These are phyloP conservation scores for Phytophthora lateralis DNA, from an alignment of 352 stramenopile genomes.

Conservation along the genomic window DNA sequence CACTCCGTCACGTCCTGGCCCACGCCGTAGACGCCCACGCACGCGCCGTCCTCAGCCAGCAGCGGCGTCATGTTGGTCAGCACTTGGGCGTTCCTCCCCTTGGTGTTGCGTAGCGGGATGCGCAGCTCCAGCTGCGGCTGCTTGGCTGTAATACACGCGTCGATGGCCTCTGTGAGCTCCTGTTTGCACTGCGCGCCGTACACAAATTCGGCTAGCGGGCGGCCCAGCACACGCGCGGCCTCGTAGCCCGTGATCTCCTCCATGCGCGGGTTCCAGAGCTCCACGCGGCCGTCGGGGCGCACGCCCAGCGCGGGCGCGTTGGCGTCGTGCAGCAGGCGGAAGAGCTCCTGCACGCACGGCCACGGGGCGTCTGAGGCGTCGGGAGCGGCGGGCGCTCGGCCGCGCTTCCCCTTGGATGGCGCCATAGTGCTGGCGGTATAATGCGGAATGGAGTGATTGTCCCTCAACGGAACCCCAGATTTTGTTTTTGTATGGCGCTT, in stretches of 20 bases:
- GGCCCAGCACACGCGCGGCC: constrained; percentile 42
- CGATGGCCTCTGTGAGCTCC: constrained; percentile 36
- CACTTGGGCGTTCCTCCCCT: constrained; percentile 50
- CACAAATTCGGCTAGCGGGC: constrained; percentile 53
- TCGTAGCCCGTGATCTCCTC: constrained; percentile 63
- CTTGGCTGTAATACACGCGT: constrained; percentile 31
- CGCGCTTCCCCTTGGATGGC: constrained; percentile 29
- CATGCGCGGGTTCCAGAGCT: constrained; percentile 70
- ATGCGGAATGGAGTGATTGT: constrained; percentile 22
- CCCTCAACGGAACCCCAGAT: not conserved
- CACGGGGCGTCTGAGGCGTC: not conserved
- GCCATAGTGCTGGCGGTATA: constrained; percentile 24
- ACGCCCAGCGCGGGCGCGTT: constrained; percentile 73
- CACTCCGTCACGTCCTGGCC: constrained; percentile 62
- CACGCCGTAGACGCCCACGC: constrained; percentile 63
- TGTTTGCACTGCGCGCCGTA: constrained; percentile 48
- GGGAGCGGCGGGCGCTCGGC: constrained; percentile 1
- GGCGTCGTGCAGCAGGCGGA: constrained; percentile 62
- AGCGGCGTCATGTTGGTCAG: constrained; percentile 63
- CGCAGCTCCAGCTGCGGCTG: constrained; percentile 57
- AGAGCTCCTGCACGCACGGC: constrained; percentile 23
- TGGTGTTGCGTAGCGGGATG: constrained; percentile 52
- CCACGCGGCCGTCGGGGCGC: constrained; percentile 52
- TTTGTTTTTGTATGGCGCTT: constrained; percentile 1
- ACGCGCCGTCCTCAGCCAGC: constrained; percentile 41